These are phyloP conservation scores for Eimeria falciformis DNA, from an alignment of 169 alveolate genomes.

Conservation along the genomic window DNA sequence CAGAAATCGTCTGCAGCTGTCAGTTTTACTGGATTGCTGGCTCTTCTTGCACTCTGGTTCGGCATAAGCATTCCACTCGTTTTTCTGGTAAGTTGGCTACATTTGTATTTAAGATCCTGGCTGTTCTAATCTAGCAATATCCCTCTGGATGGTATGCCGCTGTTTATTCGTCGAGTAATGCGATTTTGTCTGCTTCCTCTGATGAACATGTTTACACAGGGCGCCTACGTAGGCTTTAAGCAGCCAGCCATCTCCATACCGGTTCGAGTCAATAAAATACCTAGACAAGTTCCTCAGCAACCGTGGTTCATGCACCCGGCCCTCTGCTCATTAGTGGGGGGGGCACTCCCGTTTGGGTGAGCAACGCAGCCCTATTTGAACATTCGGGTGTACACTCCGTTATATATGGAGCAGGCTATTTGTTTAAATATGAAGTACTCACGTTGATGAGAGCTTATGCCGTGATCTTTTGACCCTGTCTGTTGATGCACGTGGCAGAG, in stretches of 20 bases:
- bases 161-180: neutral
- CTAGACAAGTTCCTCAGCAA: constrained; percentile 89
- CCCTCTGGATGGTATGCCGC: neutral
- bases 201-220: no score
- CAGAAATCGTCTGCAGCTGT: constrained; percentile 83
- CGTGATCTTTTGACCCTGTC: neutral
- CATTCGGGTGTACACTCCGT: no score
- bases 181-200: neutral
- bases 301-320: constrained; percentile 86
- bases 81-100: constrained; percentile 77
- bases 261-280: constrained; percentile 90
- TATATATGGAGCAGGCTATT: no score
- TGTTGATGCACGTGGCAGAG: constrained; percentile 68
- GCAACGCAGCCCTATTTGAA: no score
- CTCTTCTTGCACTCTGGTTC: constrained; percentile 85
- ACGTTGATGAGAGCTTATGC: neutral
- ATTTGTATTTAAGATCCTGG: neutral
- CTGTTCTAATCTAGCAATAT: neutral
- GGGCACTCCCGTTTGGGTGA: constrained; percentile 87
- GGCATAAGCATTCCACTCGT: constrained; percentile 90
- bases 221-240: constrained; percentile 87
- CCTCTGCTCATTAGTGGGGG: constrained; percentile 85
- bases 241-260: constrained; percentile 87
- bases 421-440: neutral
- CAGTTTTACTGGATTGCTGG: constrained; percentile 82